Percentiles rank a stretch among this genome's conserved stretches.
Conservation (phyloP, 2,329 filamentous ascomycete genomes). For the Xenosphaeropsis pyriputrescens region DNA sequence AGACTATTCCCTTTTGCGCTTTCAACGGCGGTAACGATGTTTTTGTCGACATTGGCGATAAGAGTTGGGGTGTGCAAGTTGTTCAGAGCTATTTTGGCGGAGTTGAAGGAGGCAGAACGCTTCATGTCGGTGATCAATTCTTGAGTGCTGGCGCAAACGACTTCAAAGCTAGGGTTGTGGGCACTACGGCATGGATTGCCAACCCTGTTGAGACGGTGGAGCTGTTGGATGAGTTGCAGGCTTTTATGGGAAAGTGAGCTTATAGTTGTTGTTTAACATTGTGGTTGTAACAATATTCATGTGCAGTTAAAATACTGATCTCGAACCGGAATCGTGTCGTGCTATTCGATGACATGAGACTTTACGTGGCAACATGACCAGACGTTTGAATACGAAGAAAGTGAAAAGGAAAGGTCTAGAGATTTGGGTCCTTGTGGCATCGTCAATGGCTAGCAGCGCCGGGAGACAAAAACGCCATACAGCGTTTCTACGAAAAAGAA, state of each 20-base stretch:
- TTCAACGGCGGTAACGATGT: constrained; percentile 98
- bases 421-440: no score
- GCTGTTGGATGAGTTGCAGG: constrained; percentile 68
- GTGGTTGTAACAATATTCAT: no score
- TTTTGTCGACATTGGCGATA: constrained; percentile 97
- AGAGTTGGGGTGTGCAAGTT: constrained; percentile 85
- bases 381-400: no score
- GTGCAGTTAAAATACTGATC: no score
- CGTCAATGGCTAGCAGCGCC: no score
- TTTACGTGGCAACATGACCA: no score
- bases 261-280: no score
- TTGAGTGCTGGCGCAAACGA: constrained; percentile 90
- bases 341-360: no score
- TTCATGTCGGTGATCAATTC: constrained; percentile 97
- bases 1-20: constrained; percentile 74
- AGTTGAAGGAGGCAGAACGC: constrained; percentile 49
- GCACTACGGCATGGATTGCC: constrained; percentile 94
- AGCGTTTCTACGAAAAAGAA: no score
- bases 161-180: constrained; percentile 85
- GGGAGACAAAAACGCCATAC: no score
- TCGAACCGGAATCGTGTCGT: no score
- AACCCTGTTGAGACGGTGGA: constrained; percentile 83
- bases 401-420: no score
- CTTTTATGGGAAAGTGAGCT: constrained; percentile 20
- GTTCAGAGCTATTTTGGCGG: constrained; percentile 79